Evolutionary conservation across 2,329 filamentous ascomycete genomes (phyloP).

Genomic region (Dothistroma septosporum): DNA sequence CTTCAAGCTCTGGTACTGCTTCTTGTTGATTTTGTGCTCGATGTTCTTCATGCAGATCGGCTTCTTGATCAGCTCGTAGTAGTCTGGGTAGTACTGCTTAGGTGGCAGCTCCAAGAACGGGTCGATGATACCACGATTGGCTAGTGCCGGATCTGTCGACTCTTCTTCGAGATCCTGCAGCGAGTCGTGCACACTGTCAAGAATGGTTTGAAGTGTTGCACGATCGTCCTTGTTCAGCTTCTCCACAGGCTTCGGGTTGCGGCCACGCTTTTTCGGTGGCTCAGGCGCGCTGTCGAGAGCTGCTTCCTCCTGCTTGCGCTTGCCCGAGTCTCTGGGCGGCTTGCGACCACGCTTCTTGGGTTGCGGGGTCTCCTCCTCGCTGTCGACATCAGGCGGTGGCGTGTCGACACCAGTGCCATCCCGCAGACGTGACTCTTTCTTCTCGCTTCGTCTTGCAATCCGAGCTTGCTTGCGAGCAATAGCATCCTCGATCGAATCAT

Average conservation of each 20-base stretch:
- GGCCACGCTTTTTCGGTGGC: conserved; percentile 71
- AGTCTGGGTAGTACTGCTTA: conserved; percentile 86
- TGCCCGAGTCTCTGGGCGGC: conserved; percentile 61
- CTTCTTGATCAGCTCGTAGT: conserved; percentile 86
- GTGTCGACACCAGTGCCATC: conserved; percentile 60
- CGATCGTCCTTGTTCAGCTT: conserved; percentile 67
- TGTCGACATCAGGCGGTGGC: conserved; percentile 72
- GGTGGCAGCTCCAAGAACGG: conserved; percentile 90
- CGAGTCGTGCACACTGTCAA: conserved; percentile 71
- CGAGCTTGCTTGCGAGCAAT: conserved; percentile 84
- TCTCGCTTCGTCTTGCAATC: conserved; percentile 72
- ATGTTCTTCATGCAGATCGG: conserved; percentile 97
- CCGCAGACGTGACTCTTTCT: conserved; percentile 61
- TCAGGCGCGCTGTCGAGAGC: conserved; percentile 62
- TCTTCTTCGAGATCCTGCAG: conserved; percentile 83
- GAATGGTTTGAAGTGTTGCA: conserved; percentile 70
- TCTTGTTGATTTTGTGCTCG: conserved; percentile 89
- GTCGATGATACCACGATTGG: conserved; percentile 79
- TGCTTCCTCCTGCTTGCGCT: conserved; percentile 79
- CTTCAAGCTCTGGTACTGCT: conserved; percentile 78
- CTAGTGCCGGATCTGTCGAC: conserved; percentile 52
- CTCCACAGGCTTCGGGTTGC: conserved; percentile 64
- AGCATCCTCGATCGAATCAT: conserved; percentile 88
- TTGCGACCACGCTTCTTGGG: conserved; percentile 81
- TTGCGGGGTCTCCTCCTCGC: conserved; percentile 64